A percentile compares a stretch with the other conserved stretches of the same genome.
phyloP scores from a whole-genome alignment of 2,329 filamentous ascomycete genomes.

The Sporothrix protearum region DNA sequence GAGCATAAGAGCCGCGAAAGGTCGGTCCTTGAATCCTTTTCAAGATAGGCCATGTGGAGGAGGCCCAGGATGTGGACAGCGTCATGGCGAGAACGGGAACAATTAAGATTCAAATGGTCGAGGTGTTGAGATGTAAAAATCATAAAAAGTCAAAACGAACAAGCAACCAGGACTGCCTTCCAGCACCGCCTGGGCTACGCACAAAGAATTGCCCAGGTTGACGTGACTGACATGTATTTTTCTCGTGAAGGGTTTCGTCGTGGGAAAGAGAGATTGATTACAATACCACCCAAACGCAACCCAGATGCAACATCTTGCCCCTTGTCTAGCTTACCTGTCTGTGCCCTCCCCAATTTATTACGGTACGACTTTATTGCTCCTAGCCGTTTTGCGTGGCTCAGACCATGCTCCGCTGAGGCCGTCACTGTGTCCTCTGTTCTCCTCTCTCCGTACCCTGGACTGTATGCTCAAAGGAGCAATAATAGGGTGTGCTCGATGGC shows the following conservation, averaged over 20 bases:
- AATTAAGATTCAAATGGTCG: not conserved
- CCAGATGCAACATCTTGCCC: not conserved
- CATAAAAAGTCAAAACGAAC: not conserved
- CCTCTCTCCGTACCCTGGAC: not conserved
- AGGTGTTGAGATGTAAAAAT: not conserved
- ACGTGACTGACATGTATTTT: not conserved
- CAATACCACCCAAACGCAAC: not conserved
- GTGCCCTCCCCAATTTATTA: not conserved
- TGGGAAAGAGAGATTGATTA: not conserved
- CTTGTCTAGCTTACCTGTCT: not conserved
- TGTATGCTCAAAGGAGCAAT: not conserved
- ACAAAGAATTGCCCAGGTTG: not conserved
- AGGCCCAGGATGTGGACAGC: not conserved
- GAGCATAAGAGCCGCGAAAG: not conserved
- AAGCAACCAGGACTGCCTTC: not conserved
- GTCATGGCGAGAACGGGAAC: not conserved
- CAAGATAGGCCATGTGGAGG: constrained; percentile 5
- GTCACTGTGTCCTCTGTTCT: not conserved
- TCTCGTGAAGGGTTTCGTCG: not conserved
- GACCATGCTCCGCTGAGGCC: not conserved
- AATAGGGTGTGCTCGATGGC: constrained; percentile 8
- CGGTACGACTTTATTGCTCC: not conserved
- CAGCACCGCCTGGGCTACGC: not conserved
- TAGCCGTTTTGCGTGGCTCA: not conserved
- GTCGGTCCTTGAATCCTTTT: constrained; percentile 6